phyloP scores from a whole-genome alignment of 2,329 filamentous ascomycete species.

The Eurotiales sp. region DNA sequence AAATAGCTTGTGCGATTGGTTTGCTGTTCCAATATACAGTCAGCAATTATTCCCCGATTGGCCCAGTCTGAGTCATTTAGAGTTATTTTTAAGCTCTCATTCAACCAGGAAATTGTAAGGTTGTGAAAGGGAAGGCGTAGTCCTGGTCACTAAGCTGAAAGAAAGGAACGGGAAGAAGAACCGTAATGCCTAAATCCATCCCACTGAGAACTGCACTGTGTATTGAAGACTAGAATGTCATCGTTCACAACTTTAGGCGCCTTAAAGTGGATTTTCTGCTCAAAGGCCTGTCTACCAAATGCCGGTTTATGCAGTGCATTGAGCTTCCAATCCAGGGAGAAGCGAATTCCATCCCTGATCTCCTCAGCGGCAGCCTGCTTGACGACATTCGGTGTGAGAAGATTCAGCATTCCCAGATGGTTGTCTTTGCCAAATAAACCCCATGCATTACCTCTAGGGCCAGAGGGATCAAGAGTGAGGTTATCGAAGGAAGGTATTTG shows the following conservation, averaged over 20 bases:
- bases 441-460: conserved; percentile 34
- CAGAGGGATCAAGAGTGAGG: conserved; percentile 15
- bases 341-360: conserved; percentile 53
- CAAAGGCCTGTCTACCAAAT: conserved; percentile 55
- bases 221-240: conserved; percentile 58
- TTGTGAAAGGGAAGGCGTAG: not conserved
- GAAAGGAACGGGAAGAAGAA: not conserved
- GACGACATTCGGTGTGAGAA: conserved; percentile 55
- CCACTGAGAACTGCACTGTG: conserved; percentile 56
- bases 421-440: conserved; percentile 55
- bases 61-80: too few species aligned
- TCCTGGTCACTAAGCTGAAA: too few species aligned
- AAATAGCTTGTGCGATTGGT: conserved; percentile 39
- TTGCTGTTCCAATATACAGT: conserved; percentile 26
- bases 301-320: conserved; percentile 53
- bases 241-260: conserved; percentile 55
- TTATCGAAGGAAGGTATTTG: conserved; percentile 12
- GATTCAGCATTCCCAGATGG: conserved; percentile 59
- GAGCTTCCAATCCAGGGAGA: conserved; percentile 60
- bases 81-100: too few species aligned
- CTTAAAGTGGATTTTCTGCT: conserved; percentile 53
- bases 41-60: not conserved
- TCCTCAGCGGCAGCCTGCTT: conserved; percentile 47
- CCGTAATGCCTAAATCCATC: conserved; percentile 39
- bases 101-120: too few species aligned